A percentile compares a stretch with the other conserved stretches of the same genome.
These are phyloP conservation scores for Tetrastigma voinierianum DNA, from an alignment of 164 flowering plant genomes.

Conservation along the genomic window DNA sequence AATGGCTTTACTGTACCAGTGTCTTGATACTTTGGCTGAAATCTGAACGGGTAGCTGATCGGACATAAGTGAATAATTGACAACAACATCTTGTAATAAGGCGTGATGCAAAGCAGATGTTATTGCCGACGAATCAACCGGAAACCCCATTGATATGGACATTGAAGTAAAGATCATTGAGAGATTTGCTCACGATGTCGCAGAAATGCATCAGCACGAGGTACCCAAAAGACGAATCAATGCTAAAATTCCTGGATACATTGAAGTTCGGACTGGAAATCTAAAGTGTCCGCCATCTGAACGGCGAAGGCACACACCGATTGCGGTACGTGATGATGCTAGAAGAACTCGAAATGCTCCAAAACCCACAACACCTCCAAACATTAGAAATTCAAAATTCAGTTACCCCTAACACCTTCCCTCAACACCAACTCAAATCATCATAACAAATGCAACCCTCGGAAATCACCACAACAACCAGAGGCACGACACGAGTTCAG, in stretches of 20 bases:
- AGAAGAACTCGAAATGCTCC: conserved; percentile 33
- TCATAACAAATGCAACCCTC: too few species aligned
- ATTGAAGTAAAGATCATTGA: conserved; percentile 69
- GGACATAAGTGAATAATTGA: conserved; percentile 38
- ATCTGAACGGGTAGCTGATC: conserved; percentile 43
- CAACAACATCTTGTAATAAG: conserved; percentile 66
- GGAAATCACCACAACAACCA: too few species aligned
- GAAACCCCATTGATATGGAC: conserved; percentile 65
- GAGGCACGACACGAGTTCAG: too few species aligned
- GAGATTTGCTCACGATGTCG: conserved; percentile 71
- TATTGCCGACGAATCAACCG: conserved; percentile 51
- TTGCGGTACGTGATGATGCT: conserved; percentile 42
- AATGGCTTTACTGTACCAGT: conserved; percentile 55
- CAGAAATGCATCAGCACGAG: conserved; percentile 69
- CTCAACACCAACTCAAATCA: too few species aligned
- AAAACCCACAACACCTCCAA: too few species aligned
- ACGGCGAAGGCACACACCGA: conserved; percentile 56
- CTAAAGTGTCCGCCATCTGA: conserved; percentile 50
- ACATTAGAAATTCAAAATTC: too few species aligned
- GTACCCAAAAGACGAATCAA: conserved; percentile 41
- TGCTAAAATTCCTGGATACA: conserved; percentile 54
- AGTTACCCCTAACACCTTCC: too few species aligned
- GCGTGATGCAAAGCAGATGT: conserved; percentile 36
- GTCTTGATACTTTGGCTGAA: conserved; percentile 45
- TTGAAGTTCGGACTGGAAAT: conserved; percentile 53